phyloP scores from a whole-genome alignment of 495 filamentous ascomycete genomes.

The Letharia columbiana region DNA sequence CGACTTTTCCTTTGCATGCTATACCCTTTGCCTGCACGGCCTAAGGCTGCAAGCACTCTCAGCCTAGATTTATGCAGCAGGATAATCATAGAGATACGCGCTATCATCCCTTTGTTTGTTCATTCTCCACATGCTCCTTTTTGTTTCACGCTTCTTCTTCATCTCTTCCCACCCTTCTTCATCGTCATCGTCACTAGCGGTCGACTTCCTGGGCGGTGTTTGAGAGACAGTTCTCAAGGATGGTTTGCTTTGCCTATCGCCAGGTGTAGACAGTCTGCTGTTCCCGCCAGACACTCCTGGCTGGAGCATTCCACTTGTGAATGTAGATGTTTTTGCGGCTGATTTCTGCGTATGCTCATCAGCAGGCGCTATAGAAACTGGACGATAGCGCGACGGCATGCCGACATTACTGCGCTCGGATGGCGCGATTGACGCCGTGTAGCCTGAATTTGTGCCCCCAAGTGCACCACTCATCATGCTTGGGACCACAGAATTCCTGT shows the following conservation, averaged over 20 bases:
- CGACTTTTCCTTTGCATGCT: constrained; percentile 1
- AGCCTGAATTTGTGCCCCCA: constrained; percentile 36
- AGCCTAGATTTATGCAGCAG: constrained; percentile 4
- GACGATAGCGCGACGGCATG: constrained; percentile 82
- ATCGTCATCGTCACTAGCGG: constrained; percentile 59
- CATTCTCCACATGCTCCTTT: constrained; percentile 62
- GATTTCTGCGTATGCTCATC: constrained; percentile 31
- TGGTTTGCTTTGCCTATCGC: constrained; percentile 20
- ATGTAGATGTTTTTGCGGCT: constrained; percentile 30
- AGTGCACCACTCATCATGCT: constrained; percentile 30
- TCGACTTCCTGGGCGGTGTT: constrained; percentile 29
- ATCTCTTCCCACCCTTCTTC: constrained; percentile 82
- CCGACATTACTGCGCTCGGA: constrained; percentile 92
- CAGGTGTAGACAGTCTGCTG: constrained; percentile 14
- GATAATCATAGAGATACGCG: constrained; percentile 19
- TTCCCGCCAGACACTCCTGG: constrained; percentile 27
- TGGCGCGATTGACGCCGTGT: constrained; percentile 74
- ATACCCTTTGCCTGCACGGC: not conserved
- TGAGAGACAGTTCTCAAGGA: constrained; percentile 27
- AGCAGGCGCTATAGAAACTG: constrained; percentile 52
- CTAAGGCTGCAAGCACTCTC: not conserved
- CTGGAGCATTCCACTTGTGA: constrained; percentile 34
- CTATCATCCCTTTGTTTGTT: constrained; percentile 43
- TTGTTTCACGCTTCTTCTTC: constrained; percentile 75
- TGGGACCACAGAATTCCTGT: constrained; percentile 30